Conservation (phyloP, 2,329 filamentous ascomycete genomes). For the Colletotrichum lupini region DNA sequence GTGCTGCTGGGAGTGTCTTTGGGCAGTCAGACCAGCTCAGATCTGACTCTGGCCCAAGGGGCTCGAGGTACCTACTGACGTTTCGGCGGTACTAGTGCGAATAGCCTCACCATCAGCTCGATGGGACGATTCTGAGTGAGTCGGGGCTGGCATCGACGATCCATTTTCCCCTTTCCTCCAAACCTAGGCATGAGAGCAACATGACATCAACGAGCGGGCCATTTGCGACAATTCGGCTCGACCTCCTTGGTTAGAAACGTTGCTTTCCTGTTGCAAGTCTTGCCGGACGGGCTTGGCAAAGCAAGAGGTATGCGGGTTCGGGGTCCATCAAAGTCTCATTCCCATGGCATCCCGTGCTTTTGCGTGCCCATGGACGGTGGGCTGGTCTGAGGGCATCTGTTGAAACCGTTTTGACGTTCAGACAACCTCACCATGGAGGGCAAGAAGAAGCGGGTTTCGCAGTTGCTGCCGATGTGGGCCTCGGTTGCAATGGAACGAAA, state of each 20-base stretch:
- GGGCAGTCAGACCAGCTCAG: background rate
- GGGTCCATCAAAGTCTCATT: slow-evolving; percentile 1
- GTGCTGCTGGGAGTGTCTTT: too few species aligned
- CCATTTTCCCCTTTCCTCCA: background rate
- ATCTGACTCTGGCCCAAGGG: background rate
- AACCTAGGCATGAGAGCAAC: background rate
- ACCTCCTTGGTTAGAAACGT: slow-evolving; percentile 1
- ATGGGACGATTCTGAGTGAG: background rate
- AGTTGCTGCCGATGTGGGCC: slow-evolving; percentile 27
- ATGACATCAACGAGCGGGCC: slow-evolving; percentile 23
- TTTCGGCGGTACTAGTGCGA: slow-evolving; percentile 21
- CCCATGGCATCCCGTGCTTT: background rate
- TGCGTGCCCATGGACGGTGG: slow-evolving; percentile 8
- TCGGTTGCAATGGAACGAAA: slow-evolving; percentile 26
- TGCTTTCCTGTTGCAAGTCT: slow-evolving; percentile 14
- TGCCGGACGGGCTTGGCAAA: slow-evolving; percentile 23
- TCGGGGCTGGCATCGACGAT: slow-evolving; percentile 1
- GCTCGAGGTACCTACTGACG: slow-evolving; percentile 2
- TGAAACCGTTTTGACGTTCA: slow-evolving; percentile 34
- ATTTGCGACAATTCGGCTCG: slow-evolving; percentile 26
- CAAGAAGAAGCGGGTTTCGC: slow-evolving; percentile 25
- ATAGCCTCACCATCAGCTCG: slow-evolving; percentile 23
- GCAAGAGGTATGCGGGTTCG: background rate
- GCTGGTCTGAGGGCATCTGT: slow-evolving; percentile 5
- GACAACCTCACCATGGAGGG: slow-evolving; percentile 22